Base-by-base conservation (phyloP, 495 filamentous ascomycete genomes). In the Aspergillus sparsus region DNA sequence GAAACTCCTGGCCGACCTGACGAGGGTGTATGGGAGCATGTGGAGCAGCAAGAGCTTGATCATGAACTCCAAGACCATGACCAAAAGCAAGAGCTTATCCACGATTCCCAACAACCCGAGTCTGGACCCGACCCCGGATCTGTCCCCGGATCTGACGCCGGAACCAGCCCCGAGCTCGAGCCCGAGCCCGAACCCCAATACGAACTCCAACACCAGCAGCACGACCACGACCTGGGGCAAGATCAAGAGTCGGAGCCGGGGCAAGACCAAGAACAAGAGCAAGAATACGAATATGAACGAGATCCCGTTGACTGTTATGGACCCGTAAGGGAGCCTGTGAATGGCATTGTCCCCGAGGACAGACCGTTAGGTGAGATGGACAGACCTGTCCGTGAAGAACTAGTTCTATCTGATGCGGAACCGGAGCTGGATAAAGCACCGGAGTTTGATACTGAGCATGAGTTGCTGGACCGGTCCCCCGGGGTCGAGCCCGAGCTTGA, bases 311-410 rank as follows among this genome's bases (percentile, higher is more conserved):
- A 21, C 44, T 47, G 49, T 11, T 51, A 51, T 51, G 49, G 32
- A 6, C 49, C 49, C 13, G 49, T 51, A 31, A 51, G n/a, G 32
- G 49, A 51, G 31, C 49, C 49, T 12, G 49, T 16, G 49, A 51
- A 51, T 12, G 49, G 49, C 18, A 12, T 51, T 12, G 49, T 51
- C 21, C 49, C 32, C 12, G 49, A 51, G 49, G 49, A 51, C 12
- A 21, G 49, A 12, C 49, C 34, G 32, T 32, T 51, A 12, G 49
- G 34, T 51, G 34, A 12, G 32, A 51, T 51, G 49, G 49, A 51
- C 18, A 13, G 49, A 34, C 49, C 49, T 6, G 21, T 51, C 18
- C 34, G 12, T 21, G 49, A 34, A 13, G 49, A 51, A 33, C 49
- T 27, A 27, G 21, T 27, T 27, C 21, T 27, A 27, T 27, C 37